A percentile compares a stretch with the other conserved stretches of the same genome.
phyloP scores from a whole-genome alignment of 495 filamentous ascomycete species.

The Penicillium canariense region DNA sequence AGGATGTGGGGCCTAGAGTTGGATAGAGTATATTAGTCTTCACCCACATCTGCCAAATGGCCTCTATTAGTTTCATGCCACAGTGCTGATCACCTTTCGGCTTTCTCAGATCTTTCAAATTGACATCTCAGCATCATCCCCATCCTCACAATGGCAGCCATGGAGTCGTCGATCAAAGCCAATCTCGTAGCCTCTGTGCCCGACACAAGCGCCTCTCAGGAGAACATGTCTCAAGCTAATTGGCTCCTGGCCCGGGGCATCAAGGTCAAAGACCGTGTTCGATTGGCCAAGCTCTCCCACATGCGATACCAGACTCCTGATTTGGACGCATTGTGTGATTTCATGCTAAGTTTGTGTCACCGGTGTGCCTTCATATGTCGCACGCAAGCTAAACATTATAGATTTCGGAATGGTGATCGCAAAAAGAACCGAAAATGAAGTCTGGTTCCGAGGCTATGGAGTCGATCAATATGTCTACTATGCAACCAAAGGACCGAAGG shows the following conservation, averaged over 20 bases:
- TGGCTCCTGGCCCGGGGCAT: slow-evolving; percentile 35
- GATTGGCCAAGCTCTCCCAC: slow-evolving; percentile 33
- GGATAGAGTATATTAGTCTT: no score
- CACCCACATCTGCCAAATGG: no score
- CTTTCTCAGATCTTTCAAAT: no score
- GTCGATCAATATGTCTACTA: slow-evolving; percentile 56
- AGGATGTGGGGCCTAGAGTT: no score
- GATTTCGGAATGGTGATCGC: slow-evolving; percentile 57
- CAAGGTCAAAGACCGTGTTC: slow-evolving; percentile 32
- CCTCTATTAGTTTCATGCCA: no score
- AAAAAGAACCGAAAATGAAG: slow-evolving; percentile 41
- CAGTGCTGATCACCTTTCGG: no score
- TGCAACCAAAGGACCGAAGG: slow-evolving; percentile 42
- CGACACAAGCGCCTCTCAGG: not conserved
- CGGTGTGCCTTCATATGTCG: not conserved
- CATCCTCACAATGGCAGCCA: no score
- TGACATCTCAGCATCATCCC: no score
- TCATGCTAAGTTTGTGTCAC: slow-evolving; percentile 27
- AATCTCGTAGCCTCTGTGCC: not conserved
- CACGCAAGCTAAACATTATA: not conserved
- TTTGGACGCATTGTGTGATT: slow-evolving; percentile 33
- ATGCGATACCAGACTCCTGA: slow-evolving; percentile 48
- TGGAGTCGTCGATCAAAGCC: no score
- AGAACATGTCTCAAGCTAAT: slow-evolving; percentile 3
- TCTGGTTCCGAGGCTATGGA: slow-evolving; percentile 61